These are phyloP conservation scores for Colletotrichum falcatum DNA, from an alignment of 2,329 filamentous ascomycete species.

Conservation along the genomic window DNA sequence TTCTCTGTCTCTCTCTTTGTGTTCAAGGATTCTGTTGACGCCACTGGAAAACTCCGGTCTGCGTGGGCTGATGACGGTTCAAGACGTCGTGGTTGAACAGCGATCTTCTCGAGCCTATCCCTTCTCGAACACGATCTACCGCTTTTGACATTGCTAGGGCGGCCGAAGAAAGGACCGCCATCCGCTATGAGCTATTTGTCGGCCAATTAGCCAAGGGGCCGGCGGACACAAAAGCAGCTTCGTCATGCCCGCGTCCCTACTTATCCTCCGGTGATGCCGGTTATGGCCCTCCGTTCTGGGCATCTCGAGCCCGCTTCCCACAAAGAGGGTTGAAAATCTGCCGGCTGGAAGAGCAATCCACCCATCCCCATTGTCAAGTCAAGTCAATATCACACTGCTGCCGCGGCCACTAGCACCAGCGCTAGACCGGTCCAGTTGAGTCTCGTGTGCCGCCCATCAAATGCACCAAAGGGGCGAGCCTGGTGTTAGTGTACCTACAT, in stretches of 20 bases:
- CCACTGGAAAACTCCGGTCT: background rate
- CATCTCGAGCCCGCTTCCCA: background rate
- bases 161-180: background rate
- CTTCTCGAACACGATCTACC: conserved; percentile 11
- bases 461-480: conserved; percentile 30
- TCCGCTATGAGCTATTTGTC: background rate
- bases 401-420: background rate
- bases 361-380: too few species aligned
- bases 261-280: background rate
- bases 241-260: conserved; percentile 3
- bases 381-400: background rate
- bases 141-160: background rate
- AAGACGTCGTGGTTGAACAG: conserved; percentile 5
- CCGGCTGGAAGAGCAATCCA: conserved; percentile 3
- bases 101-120: conserved; percentile 17
- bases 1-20: background rate
- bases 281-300: conserved; percentile 17
- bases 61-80: conserved; percentile 23
- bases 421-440: conserved; percentile 13
- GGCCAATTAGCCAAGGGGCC: conserved; percentile 6
- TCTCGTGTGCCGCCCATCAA: conserved; percentile 28
- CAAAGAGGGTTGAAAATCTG: background rate
- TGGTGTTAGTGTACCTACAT: conserved; percentile 19
- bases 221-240: conserved; percentile 2
- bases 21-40: conserved; percentile 4